Base-by-base conservation (phyloP, 331 rosid species). In the Erythrophleum ivorense region DNA sequence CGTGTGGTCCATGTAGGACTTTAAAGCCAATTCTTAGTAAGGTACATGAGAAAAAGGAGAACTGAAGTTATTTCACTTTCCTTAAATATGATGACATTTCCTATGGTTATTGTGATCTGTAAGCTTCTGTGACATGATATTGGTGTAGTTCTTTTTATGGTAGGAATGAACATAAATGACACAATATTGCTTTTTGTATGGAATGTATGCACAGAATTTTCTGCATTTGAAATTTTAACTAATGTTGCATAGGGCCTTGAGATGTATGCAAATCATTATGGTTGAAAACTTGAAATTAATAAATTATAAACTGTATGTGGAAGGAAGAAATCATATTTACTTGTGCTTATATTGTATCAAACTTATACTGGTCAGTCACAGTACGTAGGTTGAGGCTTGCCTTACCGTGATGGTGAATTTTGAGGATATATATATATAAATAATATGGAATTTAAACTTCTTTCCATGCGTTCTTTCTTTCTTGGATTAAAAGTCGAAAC, bases 1-100 rank as follows among this genome's bases (percentile, higher is more conserved):
- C 93, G 38, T 95, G 98, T 71, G 97, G 98, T 79, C 98, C 98
- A 0, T 95, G 98, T 82, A 88, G 98, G 82, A 91, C 98, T 7
- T 82, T 95, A 80, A 95, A 95, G 90, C 98, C 98, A 87, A 90
- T 95, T 82, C 97, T 91, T 66, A 90, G 98, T 49, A 93, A 87
- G 97, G 98, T 93, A 93, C 46, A 87, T 68, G 78, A 78, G 24
- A 68, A 75, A 50, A 7, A 3, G 46, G 65, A 12, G 14, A 16
- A 55, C 74, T 53, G 11, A 78, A 63, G 67, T 78, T 16, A 2
- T 78, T 52, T 43, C 66, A 43, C 65, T 38, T 59, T 81, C 64
- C 38, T 77, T 54, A 45, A 76, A 70, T 73, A 48, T 76, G 71
- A 41, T 24, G 24, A 9, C 63, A 75, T 54, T 58, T 64, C 3